Conservation (phyloP, 1,139 yeast species). For the Candida sanyaensis region DNA sequence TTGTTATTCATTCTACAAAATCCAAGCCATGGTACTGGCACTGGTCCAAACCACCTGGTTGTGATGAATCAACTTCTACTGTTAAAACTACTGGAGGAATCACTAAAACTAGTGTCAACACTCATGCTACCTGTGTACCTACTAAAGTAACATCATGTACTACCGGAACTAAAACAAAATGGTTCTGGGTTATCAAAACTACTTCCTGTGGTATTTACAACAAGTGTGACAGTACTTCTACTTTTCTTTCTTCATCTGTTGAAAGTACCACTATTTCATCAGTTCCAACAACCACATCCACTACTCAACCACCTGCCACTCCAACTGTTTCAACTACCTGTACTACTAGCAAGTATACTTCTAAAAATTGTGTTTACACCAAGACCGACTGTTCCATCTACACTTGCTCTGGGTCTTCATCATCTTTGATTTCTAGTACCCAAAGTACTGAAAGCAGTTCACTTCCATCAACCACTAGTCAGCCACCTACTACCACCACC, state of each 20-base stretch:
- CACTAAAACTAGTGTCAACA: too few relatives aligned
- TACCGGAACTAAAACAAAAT: neutral
- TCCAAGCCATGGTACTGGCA: constrained; percentile 1
- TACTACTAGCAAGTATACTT: neutral
- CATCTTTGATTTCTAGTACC: neutral
- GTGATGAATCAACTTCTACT: constrained; percentile 1
- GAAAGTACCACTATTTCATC: constrained; percentile 12
- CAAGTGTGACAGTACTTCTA: neutral
- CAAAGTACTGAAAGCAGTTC: neutral
- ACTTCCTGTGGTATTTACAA: neutral
- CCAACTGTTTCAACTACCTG: constrained; percentile 1
- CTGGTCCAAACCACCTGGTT: constrained; percentile 1
- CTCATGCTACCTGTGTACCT: neutral
- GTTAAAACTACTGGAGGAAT: too few relatives aligned
- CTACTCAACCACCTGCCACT: constrained; percentile 13
- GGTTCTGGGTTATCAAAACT: neutral
- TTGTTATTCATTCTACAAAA: neutral
- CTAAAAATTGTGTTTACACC: neutral
- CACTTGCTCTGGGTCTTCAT: neutral
- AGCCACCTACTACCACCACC: neutral
- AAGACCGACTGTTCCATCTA: neutral
- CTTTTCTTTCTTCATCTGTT: constrained; percentile 11
- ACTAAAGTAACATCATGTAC: neutral
- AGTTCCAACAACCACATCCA: constrained; percentile 9
- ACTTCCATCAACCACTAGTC: neutral